Evolutionary conservation across 1,284 basidiomycete species (phyloP).

Genomic region (Anthracocystis setariae): DNA sequence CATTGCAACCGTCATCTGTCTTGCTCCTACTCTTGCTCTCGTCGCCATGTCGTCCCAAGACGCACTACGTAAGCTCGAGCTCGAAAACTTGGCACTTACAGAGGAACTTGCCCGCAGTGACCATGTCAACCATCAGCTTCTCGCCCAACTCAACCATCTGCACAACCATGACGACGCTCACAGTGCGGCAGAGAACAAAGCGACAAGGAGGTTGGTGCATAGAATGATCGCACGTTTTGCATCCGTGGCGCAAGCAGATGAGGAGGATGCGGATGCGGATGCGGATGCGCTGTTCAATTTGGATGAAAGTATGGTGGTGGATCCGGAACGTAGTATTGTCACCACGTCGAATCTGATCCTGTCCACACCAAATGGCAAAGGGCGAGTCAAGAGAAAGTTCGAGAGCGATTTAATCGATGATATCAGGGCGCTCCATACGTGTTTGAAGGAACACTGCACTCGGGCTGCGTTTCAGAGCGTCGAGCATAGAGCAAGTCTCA

Average conservation of each 20-base stretch:
- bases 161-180: background rate
- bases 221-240: background rate
- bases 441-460: conserved; percentile 16
- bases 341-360: conserved; percentile 10
- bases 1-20: no score
- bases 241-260: background rate
- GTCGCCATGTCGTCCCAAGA: conserved; percentile 1
- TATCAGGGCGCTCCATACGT: conserved; percentile 6
- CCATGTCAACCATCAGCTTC: background rate
- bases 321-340: conserved; percentile 26
- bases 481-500: conserved; percentile 15
- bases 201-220: conserved; percentile 1
- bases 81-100: conserved; percentile 27
- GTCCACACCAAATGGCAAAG: conserved; percentile 24
- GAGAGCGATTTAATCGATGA: conserved; percentile 36
- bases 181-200: conserved; percentile 8
- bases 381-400: conserved; percentile 5
- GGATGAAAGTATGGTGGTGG: conserved; percentile 27
- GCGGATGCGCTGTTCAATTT: conserved; percentile 9
- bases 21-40: background rate
- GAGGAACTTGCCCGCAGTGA: conserved; percentile 15
- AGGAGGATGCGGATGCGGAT: background rate
- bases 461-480: conserved; percentile 5
- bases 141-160: conserved; percentile 4
- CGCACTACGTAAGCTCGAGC: conserved; percentile 18